Base-by-base conservation (phyloP, 805 yeast species). In the Teunomyces atbi region DNA sequence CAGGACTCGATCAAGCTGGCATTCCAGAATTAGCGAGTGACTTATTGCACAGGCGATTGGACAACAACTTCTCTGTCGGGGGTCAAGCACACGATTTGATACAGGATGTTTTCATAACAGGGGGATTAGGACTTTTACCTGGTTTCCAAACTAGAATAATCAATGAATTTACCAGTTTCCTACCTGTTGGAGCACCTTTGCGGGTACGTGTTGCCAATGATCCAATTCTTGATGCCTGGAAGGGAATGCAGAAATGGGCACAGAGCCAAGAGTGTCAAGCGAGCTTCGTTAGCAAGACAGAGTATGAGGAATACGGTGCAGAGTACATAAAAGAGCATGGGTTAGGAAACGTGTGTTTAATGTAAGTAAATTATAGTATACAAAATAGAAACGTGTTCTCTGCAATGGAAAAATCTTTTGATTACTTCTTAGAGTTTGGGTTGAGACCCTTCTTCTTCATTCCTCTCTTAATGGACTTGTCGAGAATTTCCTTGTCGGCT, bases 1-100 rank as follows among this genome's bases (percentile, higher is more conserved):
- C 95, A 0, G 99, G 99, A 18, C 73, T 90, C 18, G 99, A 94
- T 64, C 98, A 91, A 67, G 96, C 97, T 0, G 98, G 98, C 21
- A 74, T 94, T n/a, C 61, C 79, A 19, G 98, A 94, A 64, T 67
- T 90, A 34, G 75, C 83, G 45, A 85, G 83, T 52, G 86, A 83
- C 47, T 73, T 89, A 6, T 59, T 91, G 5, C 59, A 79, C 34
- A 77, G 82, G 41, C 76, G 90, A 56, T 71, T 83, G 18, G 81
- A 80, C 23, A 77, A 81, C 0, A 77, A 75, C 47, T 82, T 82
- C 29, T 70, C 68, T 36, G 68, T 77, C 1, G 69, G 71, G 3
- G 86, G 83, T 5, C 84, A 84, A 49, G 71, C 77, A 33, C 65
- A 74, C 18, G 69, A 75, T 21, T 66, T 77, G 28, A 61, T 86